Conservation (phyloP, 1,284 basidiomycete genomes). For the Ustilago cynodontis region DNA sequence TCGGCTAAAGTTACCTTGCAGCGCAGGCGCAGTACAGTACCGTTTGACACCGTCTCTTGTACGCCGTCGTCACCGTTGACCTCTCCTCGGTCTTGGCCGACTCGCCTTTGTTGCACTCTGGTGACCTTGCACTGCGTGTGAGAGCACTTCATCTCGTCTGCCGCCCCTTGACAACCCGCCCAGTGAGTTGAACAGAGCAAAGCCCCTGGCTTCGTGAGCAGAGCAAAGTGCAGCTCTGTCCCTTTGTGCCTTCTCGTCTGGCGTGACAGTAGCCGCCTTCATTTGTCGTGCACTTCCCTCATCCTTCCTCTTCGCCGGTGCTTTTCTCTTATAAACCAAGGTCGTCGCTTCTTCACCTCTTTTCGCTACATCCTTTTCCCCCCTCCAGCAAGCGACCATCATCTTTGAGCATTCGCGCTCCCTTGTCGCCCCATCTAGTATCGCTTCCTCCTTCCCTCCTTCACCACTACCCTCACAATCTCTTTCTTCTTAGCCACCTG, state of each 20-base stretch:
- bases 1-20: conserved; percentile 45
- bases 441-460: not conserved
- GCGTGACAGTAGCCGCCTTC: conserved; percentile 1
- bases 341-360: not conserved
- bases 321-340: conserved; percentile 1
- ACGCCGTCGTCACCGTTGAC: conserved; percentile 1
- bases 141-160: conserved; percentile 13
- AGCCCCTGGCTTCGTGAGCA: conserved; percentile 10
- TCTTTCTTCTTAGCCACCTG: not conserved
- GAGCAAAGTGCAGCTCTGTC: conserved; percentile 2
- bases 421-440: not conserved
- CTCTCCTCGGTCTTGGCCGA: not conserved
- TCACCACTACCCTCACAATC: not conserved
- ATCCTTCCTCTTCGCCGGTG: not conserved
- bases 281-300: not conserved
- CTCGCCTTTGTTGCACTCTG: conserved; percentile 2
- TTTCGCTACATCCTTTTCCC: too few species aligned
- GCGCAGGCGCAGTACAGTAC: conserved; percentile 30
- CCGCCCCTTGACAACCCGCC: not conserved
- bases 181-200: not conserved
- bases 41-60: conserved; percentile 19
- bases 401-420: conserved; percentile 2
- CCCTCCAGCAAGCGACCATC: not conserved
- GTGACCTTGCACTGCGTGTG: not conserved
- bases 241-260: not conserved